phyloP scores from a whole-genome alignment of 371 early-diverging fungal genomes.

The Mitosporidium daphniae region DNA sequence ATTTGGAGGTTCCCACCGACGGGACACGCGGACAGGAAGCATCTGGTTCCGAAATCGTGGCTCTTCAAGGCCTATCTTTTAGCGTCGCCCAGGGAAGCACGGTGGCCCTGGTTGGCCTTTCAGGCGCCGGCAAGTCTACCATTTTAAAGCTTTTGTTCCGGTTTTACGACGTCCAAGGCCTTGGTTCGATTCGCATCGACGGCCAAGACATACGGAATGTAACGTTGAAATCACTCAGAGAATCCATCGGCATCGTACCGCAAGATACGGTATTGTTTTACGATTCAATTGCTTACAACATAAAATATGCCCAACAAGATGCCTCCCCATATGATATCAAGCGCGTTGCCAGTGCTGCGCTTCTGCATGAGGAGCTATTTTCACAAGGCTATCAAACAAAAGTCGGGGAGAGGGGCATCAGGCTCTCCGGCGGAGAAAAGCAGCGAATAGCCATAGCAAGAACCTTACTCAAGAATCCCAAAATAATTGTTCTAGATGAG shows the following conservation, averaged over 20 bases:
- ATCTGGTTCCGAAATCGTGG: too few relatives aligned
- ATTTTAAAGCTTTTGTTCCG: slow-evolving; percentile 6
- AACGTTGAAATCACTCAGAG: slow-evolving; percentile 19
- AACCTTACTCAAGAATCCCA: slow-evolving; percentile 20
- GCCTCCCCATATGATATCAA: too few relatives aligned
- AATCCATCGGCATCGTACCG: slow-evolving; percentile 41
- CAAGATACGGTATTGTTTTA: slow-evolving; percentile 39
- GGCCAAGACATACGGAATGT: slow-evolving; percentile 36
- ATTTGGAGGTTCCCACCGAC: too few relatives aligned
- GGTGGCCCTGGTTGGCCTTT: slow-evolving; percentile 29
- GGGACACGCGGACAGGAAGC: too few relatives aligned
- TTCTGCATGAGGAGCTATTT: too few relatives aligned
- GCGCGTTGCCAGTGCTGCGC: too few relatives aligned
- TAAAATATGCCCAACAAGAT: slow-evolving; percentile 29
- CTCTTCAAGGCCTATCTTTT: too few relatives aligned
- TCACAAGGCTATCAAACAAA: slow-evolving; percentile 35
- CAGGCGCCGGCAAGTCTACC: slow-evolving; percentile 9
- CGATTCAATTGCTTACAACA: slow-evolving; percentile 34
- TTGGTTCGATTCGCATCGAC: slow-evolving; percentile 52
- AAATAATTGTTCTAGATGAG: slow-evolving; percentile 18
- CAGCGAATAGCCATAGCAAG: slow-evolving; percentile 56
- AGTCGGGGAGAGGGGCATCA: slow-evolving; percentile 63
- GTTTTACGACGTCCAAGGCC: slow-evolving; percentile 33
- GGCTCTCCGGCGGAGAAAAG: slow-evolving; percentile 56
- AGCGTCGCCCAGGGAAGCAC: too few relatives aligned